A percentile compares a stretch with the other conserved stretches of the same genome.
Evolutionary conservation across 2,329 filamentous ascomycete genomes (phyloP).

Genomic region (Phyllosticta paracitricarpa): DNA sequence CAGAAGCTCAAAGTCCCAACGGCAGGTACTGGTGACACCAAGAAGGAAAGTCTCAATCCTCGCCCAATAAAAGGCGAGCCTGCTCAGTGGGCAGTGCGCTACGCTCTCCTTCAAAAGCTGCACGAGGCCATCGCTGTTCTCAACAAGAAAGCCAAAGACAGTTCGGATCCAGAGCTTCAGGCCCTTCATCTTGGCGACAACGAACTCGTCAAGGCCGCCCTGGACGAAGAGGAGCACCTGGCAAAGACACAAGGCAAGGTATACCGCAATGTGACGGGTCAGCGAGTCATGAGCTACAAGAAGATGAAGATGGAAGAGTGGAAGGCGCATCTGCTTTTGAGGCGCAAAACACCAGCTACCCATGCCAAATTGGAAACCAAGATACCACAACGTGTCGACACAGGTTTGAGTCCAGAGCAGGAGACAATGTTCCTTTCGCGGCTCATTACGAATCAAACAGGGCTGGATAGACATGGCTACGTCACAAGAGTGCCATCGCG

Average conservation of each 20-base stretch:
- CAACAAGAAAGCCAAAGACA: slow-evolving; percentile 52
- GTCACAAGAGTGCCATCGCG: slow-evolving; percentile 57
- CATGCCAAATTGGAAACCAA: slow-evolving; percentile 18
- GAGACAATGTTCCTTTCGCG: slow-evolving; percentile 56
- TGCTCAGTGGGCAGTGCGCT: slow-evolving; percentile 25
- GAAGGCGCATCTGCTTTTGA: slow-evolving; percentile 46
- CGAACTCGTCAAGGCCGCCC: slow-evolving; percentile 55
- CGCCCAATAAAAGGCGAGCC: slow-evolving; percentile 48
- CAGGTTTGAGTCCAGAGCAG: slow-evolving; percentile 56
- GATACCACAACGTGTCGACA: slow-evolving; percentile 35
- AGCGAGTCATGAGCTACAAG: slow-evolving; percentile 64
- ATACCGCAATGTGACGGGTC: slow-evolving; percentile 78
- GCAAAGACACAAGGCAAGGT: slow-evolving; percentile 59
- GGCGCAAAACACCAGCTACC: slow-evolving; percentile 7
- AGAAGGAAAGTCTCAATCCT: slow-evolving; percentile 51
- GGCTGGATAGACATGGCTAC: slow-evolving; percentile 64
- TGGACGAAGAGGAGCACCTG: slow-evolving; percentile 70
- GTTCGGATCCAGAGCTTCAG: slow-evolving; percentile 39
- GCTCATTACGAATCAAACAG: slow-evolving; percentile 53
- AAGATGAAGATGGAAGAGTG: slow-evolving; percentile 66
- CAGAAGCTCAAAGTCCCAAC: slow-evolving; percentile 2
- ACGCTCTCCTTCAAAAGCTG: slow-evolving; percentile 45
- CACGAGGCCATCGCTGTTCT: slow-evolving; percentile 57
- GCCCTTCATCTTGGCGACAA: slow-evolving; percentile 53
- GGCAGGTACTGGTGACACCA: slow-evolving; percentile 8